Evolutionary conservation across 257 asterid species (phyloP), one percentile per base, ranked within the genome.

Genomic region (Datura wrightii): DNA sequence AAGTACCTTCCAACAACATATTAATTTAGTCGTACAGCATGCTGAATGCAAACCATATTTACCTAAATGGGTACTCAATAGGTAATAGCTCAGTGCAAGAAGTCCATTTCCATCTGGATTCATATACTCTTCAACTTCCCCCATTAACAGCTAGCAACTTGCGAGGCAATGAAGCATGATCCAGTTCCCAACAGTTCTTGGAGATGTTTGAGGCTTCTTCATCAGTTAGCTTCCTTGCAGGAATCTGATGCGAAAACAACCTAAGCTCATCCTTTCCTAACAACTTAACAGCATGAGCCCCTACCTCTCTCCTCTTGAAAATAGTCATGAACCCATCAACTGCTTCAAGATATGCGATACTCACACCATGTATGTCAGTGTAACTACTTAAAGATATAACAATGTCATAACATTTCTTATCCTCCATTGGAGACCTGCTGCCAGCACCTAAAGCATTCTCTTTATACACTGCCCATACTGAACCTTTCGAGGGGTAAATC

Each of bases 131-230:
- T 76, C 24, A 76, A 19, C 44, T 48, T 1, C 58, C 72, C 42
- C 8, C 11, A 19, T 82, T 78, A 50, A 81, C 16, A 39, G 67
- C 69, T 82, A 87, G 90, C 82, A 82, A 63, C 87, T 87, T 83
- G 6, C 90, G 89, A 86, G 92, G 86, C 85, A 95, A 90, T 46
- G 98, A 89, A 66, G 92, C 88, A 58, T 97, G 96, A 88, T 96
- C 98, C 10, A 96, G 91, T 86, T 93, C 98, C 99, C 99, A 96
- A 86, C 98, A 94, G 86, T 90, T 87, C 86, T 90, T 92, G 19
- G 95, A 90, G 88, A 96, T 96, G 76, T 87, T 88, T 4, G 90
- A 78, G 34, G 89, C 89, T 90, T 93, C 98, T 84, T 92, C 91
- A 37, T 94, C 95, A 19, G 94, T 87, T 62, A 96, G 94, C 85